Evolutionary conservation across 495 filamentous ascomycete genomes (phyloP), one percentile per base, ranked within the genome.

Genomic region (Penicillium chermesinum): DNA sequence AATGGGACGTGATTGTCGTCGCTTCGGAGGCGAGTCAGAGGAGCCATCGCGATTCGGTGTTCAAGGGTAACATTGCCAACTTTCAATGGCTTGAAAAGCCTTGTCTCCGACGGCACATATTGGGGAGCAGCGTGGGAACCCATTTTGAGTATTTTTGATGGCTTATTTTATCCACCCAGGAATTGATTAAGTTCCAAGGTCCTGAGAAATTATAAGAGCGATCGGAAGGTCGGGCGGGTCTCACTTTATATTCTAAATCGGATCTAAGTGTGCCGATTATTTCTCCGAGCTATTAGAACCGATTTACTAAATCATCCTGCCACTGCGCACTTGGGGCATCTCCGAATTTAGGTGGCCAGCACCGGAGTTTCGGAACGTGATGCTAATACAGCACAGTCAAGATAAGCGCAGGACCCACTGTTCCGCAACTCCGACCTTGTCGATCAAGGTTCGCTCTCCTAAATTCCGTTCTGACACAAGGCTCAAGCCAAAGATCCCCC

Each of bases 351-450:
- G n/a, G n/a, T n/a, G n/a, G n/a, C n/a, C n/a, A n/a, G n/a, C n/a
- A n/a, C n/a, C 27, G 43, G 43, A 46, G 43, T 46, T 46, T 25
- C 43, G 43, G 43, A 46, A n/a, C n/a, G n/a, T n/a, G 33, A 8
- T 3, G 4, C 5, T 21, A 25, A 6, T n/a, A n/a, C 35, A 7
- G 14, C 4, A 5, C 12, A 13, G 35, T n/a, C n/a, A n/a, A n/a
- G 25, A 16, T 5, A 7, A 27, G 27, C 3, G 14, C n/a, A 5
- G 15, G 13, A 30, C 13, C 43, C 43, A 37, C 30, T 12, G 2
- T 33, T 37, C 44, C 44, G 44, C 2, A 16, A 38, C 34, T 46
- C 44, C 44, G 44, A 30, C 25, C 25, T 10, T 5, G 5, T 10
- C 25, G 25, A 30, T 30, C n/a, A n/a, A 30, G 25, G 10, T 10